Evolutionary conservation across 306 rosid species (phyloP).

Genomic region (Trifolium dubium): DNA sequence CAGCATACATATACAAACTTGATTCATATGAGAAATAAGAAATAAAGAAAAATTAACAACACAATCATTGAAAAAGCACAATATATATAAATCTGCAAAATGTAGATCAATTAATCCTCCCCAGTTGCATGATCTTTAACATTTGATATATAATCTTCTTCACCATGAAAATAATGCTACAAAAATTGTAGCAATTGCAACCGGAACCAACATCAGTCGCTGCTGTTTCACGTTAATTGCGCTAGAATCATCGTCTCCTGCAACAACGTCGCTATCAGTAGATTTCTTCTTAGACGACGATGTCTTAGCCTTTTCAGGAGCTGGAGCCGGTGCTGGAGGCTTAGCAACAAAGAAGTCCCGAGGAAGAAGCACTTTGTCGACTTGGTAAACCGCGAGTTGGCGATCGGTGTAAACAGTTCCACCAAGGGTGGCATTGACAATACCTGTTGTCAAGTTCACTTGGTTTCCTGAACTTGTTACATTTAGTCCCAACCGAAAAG

Average conservation of each 20-base stretch:
- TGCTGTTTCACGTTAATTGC: slow-evolving; percentile 33
- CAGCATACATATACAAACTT: slow-evolving; percentile 12
- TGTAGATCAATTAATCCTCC: slow-evolving; percentile 27
- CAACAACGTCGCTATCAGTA: slow-evolving; percentile 30
- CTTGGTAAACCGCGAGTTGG: slow-evolving; percentile 70
- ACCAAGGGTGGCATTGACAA: slow-evolving; percentile 63
- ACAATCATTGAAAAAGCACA: slow-evolving; percentile 30
- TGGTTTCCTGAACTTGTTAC: slow-evolving; percentile 66
- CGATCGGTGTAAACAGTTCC: slow-evolving; percentile 67
- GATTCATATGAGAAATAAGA: slow-evolving; percentile 4
- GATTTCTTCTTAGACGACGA: slow-evolving; percentile 54
- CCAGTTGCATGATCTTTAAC: slow-evolving; percentile 24
- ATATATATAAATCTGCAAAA: slow-evolving; percentile 39
- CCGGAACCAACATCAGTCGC: slow-evolving; percentile 28
- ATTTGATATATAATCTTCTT: slow-evolving; percentile 13
- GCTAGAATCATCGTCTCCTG: slow-evolving; percentile 40
- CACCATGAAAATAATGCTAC: slow-evolving; percentile 35
- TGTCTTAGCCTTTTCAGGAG: slow-evolving; percentile 39
- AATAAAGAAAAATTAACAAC: not conserved
- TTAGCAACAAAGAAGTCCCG: slow-evolving; percentile 59
- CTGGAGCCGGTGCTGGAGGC: slow-evolving; percentile 63
- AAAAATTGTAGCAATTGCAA: slow-evolving; percentile 30
- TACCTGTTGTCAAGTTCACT: slow-evolving; percentile 66
- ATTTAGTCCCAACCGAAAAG: slow-evolving; percentile 62
- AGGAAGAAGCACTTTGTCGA: slow-evolving; percentile 71